These are phyloP conservation scores for Evernia prunastri DNA, from an alignment of 495 filamentous ascomycete genomes.

Conservation along the genomic window DNA sequence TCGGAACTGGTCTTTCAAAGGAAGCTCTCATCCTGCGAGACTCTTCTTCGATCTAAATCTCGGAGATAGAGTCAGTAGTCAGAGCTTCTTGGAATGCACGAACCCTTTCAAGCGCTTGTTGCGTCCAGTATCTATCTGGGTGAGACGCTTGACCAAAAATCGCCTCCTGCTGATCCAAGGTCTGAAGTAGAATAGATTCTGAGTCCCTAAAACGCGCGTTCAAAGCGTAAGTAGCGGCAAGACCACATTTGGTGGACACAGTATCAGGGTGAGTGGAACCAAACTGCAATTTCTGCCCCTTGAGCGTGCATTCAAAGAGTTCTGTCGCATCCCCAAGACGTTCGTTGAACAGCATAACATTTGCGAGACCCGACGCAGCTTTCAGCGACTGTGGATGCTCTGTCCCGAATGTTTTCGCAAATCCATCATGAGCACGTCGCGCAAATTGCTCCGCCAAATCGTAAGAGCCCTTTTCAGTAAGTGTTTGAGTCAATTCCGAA, in stretches of 20 bases:
- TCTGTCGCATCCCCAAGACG: conserved; percentile 3
- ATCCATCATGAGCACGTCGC: conserved; percentile 6
- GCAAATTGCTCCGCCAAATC: conserved; percentile 1
- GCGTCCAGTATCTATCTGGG: conserved; percentile 2
- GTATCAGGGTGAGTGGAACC: conserved; percentile 9
- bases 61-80: not conserved
- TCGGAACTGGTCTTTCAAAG: not conserved
- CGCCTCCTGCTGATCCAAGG: conserved; percentile 4
- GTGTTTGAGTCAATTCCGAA: conserved; percentile 12
- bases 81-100: conserved; percentile 1
- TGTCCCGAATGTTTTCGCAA: conserved; percentile 2
- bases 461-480: not conserved
- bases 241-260: conserved; percentile 7
- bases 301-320: not conserved
- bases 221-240: conserved; percentile 11
- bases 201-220: conserved; percentile 3
- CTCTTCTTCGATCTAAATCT: not conserved
- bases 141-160: not conserved
- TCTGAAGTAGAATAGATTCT: not conserved
- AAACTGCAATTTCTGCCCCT: not conserved
- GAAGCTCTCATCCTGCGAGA: not conserved
- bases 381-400: conserved; percentile 8
- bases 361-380: conserved; percentile 2
- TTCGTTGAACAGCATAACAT: not conserved
- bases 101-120: not conserved